These are phyloP conservation scores for Saccharomycopsis schoenii DNA, from an alignment of 805 yeast species.

Conservation along the genomic window DNA sequence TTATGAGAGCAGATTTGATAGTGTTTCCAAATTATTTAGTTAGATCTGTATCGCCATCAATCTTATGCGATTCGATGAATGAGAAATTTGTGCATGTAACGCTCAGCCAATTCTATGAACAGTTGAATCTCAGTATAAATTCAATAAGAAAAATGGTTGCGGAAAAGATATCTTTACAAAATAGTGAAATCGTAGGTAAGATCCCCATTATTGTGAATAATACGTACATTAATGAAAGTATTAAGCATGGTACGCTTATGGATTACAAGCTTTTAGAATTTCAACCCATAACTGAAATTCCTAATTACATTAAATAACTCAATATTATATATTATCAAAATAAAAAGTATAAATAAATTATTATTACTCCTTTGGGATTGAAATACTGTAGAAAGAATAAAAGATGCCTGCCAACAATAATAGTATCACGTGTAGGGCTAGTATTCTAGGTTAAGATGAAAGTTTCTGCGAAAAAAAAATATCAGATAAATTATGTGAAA, in stretches of 20 bases:
- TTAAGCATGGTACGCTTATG: background rate
- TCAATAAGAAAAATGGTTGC: conserved; percentile 4
- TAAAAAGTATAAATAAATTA: too few relatives aligned
- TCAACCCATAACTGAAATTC: background rate
- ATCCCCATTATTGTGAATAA: conserved; percentile 15
- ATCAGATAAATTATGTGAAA: too few relatives aligned
- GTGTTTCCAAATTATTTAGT: conserved; percentile 25
- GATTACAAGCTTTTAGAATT: background rate
- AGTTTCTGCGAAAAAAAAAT: too few relatives aligned
- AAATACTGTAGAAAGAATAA: too few relatives aligned
- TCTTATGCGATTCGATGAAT: background rate
- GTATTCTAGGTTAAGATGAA: too few relatives aligned
- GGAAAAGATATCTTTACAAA: background rate
- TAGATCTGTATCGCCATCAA: background rate
- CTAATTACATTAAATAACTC: background rate
- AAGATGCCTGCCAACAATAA: too few relatives aligned
- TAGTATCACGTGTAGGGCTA: too few relatives aligned
- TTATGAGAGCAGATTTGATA: conserved; percentile 30
- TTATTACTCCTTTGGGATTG: background rate
- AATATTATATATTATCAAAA: too few relatives aligned
- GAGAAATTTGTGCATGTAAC: background rate
- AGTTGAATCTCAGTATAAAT: background rate
- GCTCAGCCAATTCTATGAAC: background rate
- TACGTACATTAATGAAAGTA: conserved; percentile 3
- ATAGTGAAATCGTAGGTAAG: background rate